Evolutionary conservation across 768 basidiomycete species (phyloP).

Genomic region (Russula foetens): DNA sequence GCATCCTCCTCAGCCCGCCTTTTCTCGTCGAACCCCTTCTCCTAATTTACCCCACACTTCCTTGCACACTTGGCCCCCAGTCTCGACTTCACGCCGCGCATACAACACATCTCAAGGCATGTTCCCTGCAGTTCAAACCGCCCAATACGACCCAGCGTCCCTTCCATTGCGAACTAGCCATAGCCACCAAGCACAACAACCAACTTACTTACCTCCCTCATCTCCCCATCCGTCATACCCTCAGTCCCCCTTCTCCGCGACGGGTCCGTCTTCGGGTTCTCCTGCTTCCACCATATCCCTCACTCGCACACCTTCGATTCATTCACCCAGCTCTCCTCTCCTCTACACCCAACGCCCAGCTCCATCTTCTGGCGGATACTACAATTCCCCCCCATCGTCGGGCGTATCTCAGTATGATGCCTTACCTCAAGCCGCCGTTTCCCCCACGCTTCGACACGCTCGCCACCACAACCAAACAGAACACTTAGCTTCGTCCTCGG

Average conservation of each 20-base stretch:
- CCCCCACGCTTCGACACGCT: constrained; percentile 7
- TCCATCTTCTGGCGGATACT: background rate
- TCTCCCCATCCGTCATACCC: constrained; percentile 11
- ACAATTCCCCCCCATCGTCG: constrained; percentile 2
- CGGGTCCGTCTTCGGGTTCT: constrained; percentile 10
- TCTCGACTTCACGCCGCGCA: background rate
- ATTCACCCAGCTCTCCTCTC: constrained; percentile 5
- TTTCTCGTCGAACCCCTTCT: constrained; percentile 22
- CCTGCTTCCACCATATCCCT: constrained; percentile 9
- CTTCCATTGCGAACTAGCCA: constrained; percentile 5
- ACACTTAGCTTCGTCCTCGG: constrained; percentile 1
- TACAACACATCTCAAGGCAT: constrained; percentile 4
- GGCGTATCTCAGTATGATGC: constrained; percentile 1
- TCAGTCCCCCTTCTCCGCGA: constrained; percentile 7
- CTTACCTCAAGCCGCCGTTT: background rate
- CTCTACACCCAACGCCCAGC: constrained; percentile 11
- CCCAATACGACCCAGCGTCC: background rate
- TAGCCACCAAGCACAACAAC: background rate
- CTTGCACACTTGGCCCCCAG: constrained; percentile 1
- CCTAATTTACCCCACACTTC: constrained; percentile 9
- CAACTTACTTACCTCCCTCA: background rate
- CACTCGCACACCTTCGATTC: constrained; percentile 4
- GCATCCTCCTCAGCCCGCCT: constrained; percentile 21
- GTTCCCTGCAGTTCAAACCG: background rate
- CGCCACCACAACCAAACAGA: constrained; percentile 6